phyloP scores from a whole-genome alignment of 2,329 filamentous ascomycete species.

The Monilinia fructigena region DNA sequence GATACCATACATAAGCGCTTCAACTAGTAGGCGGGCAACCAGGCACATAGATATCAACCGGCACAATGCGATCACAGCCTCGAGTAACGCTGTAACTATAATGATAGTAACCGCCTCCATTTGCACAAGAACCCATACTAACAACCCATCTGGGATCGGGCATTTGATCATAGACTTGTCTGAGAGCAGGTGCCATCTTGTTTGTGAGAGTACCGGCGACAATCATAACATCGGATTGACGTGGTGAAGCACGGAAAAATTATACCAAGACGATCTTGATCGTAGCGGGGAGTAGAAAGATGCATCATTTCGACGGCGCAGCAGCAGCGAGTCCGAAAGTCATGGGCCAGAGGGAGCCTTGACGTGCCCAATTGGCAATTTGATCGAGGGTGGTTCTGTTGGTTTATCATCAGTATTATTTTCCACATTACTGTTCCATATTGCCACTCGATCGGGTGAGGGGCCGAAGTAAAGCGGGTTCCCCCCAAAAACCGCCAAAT shows the following conservation, averaged over 20 bases:
- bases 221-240: conserved; percentile 91
- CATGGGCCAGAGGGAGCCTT: conserved; percentile 84
- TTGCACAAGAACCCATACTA: conserved; percentile 82
- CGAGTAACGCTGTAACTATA: conserved; percentile 78
- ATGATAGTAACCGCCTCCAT: conserved; percentile 84
- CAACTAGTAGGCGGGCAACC: conserved; percentile 64
- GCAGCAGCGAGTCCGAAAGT: conserved; percentile 85
- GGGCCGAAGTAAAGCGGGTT: background rate
- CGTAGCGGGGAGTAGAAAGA: conserved; percentile 81
- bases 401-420: conserved; percentile 19
- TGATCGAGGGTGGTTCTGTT: conserved; percentile 72
- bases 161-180: conserved; percentile 96
- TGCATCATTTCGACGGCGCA: conserved; percentile 95
- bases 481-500: background rate
- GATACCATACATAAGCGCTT: conserved; percentile 59
- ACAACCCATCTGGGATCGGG: conserved; percentile 84
- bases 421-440: background rate
- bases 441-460: background rate
- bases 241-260: conserved; percentile 88
- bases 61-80: conserved; percentile 73
- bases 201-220: conserved; percentile 90
- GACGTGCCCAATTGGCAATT: conserved; percentile 79
- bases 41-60: conserved; percentile 77
- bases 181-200: conserved; percentile 90
- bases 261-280: conserved; percentile 83